phyloP scores from a whole-genome alignment of 164 flowering plant genomes.

The Taxillus chinensis region DNA sequence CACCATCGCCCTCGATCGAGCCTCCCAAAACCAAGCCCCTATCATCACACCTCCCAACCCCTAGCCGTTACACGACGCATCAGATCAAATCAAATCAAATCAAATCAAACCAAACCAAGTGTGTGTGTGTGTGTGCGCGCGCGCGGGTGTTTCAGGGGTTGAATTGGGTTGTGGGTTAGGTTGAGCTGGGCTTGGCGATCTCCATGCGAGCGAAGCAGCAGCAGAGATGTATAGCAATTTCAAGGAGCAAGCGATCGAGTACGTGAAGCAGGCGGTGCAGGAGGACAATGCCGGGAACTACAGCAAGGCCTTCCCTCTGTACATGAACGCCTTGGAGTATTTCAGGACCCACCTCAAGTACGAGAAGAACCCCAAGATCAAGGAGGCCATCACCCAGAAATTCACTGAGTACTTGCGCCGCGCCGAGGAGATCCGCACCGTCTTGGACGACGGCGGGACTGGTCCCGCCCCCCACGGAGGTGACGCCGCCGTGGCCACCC shows the following conservation, averaged over 20 bases:
- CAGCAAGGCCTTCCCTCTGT: constrained; percentile 80
- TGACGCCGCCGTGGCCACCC: constrained; percentile 72
- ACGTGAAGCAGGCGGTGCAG: constrained; percentile 88
- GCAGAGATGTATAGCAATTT: constrained; percentile 85
- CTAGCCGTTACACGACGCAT: neutral
- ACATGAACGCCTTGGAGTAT: constrained; percentile 95
- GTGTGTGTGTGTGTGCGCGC: no score
- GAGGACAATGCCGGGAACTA: constrained; percentile 97
- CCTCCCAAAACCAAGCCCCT: no score
- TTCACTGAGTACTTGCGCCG: constrained; percentile 92
- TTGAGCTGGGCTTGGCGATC: neutral
- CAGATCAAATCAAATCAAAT: neutral
- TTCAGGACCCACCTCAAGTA: constrained; percentile 91
- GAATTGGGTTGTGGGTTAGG: neutral
- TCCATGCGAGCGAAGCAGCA: neutral
- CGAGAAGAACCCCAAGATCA: constrained; percentile 92
- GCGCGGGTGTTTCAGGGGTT: neutral
- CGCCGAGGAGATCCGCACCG: constrained; percentile 96
- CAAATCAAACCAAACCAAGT: no score
- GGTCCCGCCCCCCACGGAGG: constrained; percentile 61
- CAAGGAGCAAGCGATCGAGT: constrained; percentile 96
- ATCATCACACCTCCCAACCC: neutral
- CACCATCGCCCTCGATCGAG: neutral
- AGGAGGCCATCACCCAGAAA: constrained; percentile 86
- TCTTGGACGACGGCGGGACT: constrained; percentile 77